Evolutionary conservation across 768 basidiomycete genomes (phyloP), one percentile per base, ranked within the genome.

Genomic region (Russula earlei): DNA sequence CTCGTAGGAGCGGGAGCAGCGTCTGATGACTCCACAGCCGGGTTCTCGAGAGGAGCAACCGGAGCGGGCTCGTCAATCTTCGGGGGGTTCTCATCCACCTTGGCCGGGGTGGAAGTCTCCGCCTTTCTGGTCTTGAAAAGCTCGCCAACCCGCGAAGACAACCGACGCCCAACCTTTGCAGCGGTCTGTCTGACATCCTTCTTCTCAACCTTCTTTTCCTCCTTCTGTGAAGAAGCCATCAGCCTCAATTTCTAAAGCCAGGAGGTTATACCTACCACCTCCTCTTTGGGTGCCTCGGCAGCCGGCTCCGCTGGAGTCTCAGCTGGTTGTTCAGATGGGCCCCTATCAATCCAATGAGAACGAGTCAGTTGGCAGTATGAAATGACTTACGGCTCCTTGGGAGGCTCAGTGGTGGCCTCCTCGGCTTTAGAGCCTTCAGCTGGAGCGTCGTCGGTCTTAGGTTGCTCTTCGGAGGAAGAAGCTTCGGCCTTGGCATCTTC

Each of bases 31-130:
- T 74, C 77, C 11, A 63, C 55, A 25, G 73, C 84, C 36, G 87
- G 84, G 69, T 87, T 79, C 74, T 91, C 89, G 62, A 94, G 76
- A 56, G 91, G 91, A 52, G 87, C 89, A 60, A 92, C 81, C 11
- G 85, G 85, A 29, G 78, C 65, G 47, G 87, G 88, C 72, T 88
- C 83, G 48, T 91, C 91, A 63, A 93, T 87, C 76, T 84, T 83
- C 62, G 91, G 91, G 37, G 91, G 89, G 69, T 89, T 77, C 75
- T 91, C 88, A 60, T 91, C 85, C 55, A 92, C 87, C 77, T 91
- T 92, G 44, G 88, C 77, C 54, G 90, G 81, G 6, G 83, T 67
- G 11, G 76, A 66, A 34, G 82, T 1, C 48, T 60, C 59, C n/a
- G 15, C 5, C 53, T 82, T 87, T 75, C 79, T 87, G 53, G 77